A percentile compares a stretch with the other conserved stretches of the same genome.
Evolutionary conservation across 1,139 yeast species (phyloP).

Genomic region (Hansenula lynferdii): DNA sequence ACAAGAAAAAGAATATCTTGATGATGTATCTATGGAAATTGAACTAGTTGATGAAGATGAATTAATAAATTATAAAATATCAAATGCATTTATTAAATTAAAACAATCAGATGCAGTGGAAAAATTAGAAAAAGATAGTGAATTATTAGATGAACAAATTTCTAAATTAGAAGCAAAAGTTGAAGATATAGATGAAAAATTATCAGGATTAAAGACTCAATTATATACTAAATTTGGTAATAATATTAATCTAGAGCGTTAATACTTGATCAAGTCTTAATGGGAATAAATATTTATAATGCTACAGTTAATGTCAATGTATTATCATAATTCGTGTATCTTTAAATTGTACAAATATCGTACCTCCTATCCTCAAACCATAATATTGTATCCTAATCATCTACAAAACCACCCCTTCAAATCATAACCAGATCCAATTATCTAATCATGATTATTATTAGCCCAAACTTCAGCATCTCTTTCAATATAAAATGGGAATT

Average conservation of each 20-base stretch:
- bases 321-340: background rate
- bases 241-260: conserved; percentile 76
- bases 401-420: too few relatives aligned
- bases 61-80: conserved; percentile 57
- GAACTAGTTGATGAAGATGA: conserved; percentile 78
- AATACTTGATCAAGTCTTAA: conserved; percentile 1
- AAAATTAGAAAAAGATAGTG: conserved; percentile 58
- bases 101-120: conserved; percentile 61
- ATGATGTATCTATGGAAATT: conserved; percentile 79
- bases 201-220: conserved; percentile 59
- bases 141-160: conserved; percentile 45
- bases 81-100: conserved; percentile 72
- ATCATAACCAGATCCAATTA: background rate
- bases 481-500: conserved; percentile 36
- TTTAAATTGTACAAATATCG: too few relatives aligned
- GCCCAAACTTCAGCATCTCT: conserved; percentile 29
- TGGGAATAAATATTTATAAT: background rate
- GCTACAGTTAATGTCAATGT: background rate
- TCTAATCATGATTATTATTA: conserved; percentile 6
- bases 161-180: conserved; percentile 41
- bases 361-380: background rate
- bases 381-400: background rate
- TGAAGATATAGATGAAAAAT: conserved; percentile 46
- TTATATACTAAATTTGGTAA: conserved; percentile 88
- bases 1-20: conserved; percentile 82